Conservation (phyloP, 805 yeast species). For the Starmerella stigmatis region DNA sequence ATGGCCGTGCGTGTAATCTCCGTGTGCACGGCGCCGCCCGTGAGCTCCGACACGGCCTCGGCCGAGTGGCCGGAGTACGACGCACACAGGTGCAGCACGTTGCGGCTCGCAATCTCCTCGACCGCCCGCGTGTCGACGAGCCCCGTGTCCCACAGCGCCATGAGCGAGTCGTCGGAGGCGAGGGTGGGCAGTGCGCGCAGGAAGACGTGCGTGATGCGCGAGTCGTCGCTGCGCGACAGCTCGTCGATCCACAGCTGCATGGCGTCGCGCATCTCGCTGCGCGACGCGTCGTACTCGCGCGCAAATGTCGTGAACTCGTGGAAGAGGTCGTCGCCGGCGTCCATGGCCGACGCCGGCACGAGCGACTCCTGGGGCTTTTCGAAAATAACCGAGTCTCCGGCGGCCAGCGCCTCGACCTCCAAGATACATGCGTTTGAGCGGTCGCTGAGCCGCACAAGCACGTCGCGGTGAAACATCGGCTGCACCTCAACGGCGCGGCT, state of each 20-base stretch:
- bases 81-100: slow-evolving; percentile 59
- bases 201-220: slow-evolving; percentile 58
- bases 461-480: slow-evolving; percentile 87
- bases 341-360: slow-evolving; percentile 7
- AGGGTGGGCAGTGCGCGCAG: slow-evolving; percentile 53
- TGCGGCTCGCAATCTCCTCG: slow-evolving; percentile 66
- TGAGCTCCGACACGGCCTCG: slow-evolving; percentile 10
- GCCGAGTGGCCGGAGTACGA: slow-evolving; percentile 13
- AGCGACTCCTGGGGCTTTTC: slow-evolving; percentile 15
- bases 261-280: slow-evolving; percentile 27
- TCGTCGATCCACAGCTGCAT: slow-evolving; percentile 39
- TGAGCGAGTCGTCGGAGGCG: slow-evolving; percentile 52
- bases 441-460: slow-evolving; percentile 76
- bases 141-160: slow-evolving; percentile 38
- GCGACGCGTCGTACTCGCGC: slow-evolving; percentile 27
- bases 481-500: slow-evolving; percentile 92
- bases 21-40: slow-evolving; percentile 8
- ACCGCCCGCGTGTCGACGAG: slow-evolving; percentile 51
- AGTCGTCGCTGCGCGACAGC: slow-evolving; percentile 34
- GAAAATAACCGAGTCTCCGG: slow-evolving; percentile 35
- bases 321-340: slow-evolving; percentile 48
- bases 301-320: slow-evolving; percentile 47
- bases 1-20: slow-evolving; percentile 25
- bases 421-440: slow-evolving; percentile 40
- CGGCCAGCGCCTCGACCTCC: slow-evolving; percentile 65